Base-by-base conservation (phyloP, 106 monocot species). In the Dactylorhiza incarnata region DNA sequence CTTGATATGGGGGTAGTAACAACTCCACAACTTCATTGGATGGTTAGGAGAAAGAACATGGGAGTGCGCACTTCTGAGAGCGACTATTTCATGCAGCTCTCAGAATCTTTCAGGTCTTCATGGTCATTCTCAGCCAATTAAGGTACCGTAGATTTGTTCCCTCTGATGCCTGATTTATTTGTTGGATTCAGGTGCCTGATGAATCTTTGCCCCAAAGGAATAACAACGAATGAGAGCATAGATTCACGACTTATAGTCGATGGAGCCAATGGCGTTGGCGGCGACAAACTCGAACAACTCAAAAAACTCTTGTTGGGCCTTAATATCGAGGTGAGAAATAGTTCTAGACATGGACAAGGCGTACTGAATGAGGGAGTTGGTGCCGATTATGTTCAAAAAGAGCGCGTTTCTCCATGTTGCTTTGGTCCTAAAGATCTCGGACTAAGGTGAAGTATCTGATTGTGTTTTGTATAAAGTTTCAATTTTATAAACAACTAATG, bases 21-120 rank as follows among this genome's bases (percentile, higher is more conserved):
- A 48, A 96, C 96, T 11, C 93, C 96, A 26, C 93, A 96, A 83
- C 90, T 96, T 75, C 96, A 96, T 84, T 96, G 96, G 96, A 93
- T 96, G 82, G 96, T 93, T 75, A 65, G 90, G 59, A 78, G 81
- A 54, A 91, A 82, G 78, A 96, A 96, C 76, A 85, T 84, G 76
- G 87, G 91, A 49, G 68, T 80, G 74, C 81, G 82, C 49, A 82
- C 90, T 56, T 80, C 90, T 52, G 90, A 93, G 68, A 73, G 65
- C 62, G 93, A 90, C 79, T 96, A 96, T 79, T 91, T 87, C 66
- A 47, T 65, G 23, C 93, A 93, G 80, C 77, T 96, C 17, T 82
- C 87, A n/a, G 78, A 87, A n/a, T 93, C 93, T 49, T 93, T 93
- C 75, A 79, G 85, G 95, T 92, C 24, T 25, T 75, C 83, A 53